Evolutionary conservation across 495 filamentous ascomycete species (phyloP).

Genomic region (Xylaria nigripes): DNA sequence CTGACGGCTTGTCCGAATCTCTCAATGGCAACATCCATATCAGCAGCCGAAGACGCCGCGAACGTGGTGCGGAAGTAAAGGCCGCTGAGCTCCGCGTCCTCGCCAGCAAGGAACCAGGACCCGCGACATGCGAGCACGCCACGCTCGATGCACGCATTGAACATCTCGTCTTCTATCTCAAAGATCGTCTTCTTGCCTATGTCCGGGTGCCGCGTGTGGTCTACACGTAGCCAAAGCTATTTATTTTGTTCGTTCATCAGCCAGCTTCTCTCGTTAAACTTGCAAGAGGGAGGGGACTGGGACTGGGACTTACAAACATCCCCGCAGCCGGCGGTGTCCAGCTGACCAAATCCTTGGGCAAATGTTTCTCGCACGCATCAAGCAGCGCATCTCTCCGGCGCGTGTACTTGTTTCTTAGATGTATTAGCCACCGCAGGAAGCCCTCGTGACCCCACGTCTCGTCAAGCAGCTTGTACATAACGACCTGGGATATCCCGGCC

Average conservation of each 20-base stretch:
- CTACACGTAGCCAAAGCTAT: slow-evolving; percentile 76
- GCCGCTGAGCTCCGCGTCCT: slow-evolving; percentile 32
- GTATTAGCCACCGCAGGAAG: slow-evolving; percentile 82
- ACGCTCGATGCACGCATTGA: slow-evolving; percentile 58
- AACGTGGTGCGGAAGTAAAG: slow-evolving; percentile 87
- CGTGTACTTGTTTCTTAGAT: slow-evolving; percentile 78
- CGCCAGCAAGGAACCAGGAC: slow-evolving; percentile 76
- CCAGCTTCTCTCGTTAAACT: background rate
- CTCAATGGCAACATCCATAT: slow-evolving; percentile 70
- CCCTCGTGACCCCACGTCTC: slow-evolving; percentile 93
- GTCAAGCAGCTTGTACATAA: slow-evolving; percentile 83
- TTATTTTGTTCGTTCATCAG: background rate
- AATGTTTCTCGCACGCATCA: slow-evolving; percentile 69
- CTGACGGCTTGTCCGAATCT: slow-evolving; percentile 65
- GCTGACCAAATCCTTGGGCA: slow-evolving; percentile 69
- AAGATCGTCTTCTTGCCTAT: slow-evolving; percentile 48
- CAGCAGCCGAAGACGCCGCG: slow-evolving; percentile 65
- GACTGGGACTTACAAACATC: slow-evolving; percentile 76
- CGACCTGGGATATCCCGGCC: slow-evolving; percentile 69
- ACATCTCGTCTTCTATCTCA: slow-evolving; percentile 79
- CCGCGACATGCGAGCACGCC: slow-evolving; percentile 72
- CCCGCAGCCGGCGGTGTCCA: slow-evolving; percentile 84
- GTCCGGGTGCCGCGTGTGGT: slow-evolving; percentile 64
- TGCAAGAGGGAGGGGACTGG: background rate
- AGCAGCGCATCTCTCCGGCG: slow-evolving; percentile 65